These are phyloP conservation scores for Xylaria grammica DNA, from an alignment of 495 filamentous ascomycete species.

Conservation along the genomic window DNA sequence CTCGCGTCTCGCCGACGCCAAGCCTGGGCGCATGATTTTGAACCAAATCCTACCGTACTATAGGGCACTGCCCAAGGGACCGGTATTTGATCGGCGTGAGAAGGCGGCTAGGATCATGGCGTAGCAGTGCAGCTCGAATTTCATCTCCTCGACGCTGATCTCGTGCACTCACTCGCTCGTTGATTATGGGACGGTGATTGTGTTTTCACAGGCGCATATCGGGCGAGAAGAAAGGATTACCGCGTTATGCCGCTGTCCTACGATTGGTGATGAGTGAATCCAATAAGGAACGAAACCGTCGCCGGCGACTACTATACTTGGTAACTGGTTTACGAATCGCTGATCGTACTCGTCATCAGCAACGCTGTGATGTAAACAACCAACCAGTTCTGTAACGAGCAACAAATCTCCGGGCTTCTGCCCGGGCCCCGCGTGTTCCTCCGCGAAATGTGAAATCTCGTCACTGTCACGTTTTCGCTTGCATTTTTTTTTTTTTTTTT, in stretches of 20 bases:
- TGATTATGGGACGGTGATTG: constrained; percentile 9
- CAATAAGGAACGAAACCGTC: background rate
- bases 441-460: constrained; percentile 10
- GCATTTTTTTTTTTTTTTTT: background rate
- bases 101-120: constrained; percentile 3
- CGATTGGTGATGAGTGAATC: background rate
- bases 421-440: background rate
- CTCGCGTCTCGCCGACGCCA: constrained; percentile 18
- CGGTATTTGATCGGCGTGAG: constrained; percentile 20
- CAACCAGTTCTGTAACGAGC: background rate
- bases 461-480: constrained; percentile 5
- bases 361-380: background rate
- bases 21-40: constrained; percentile 2
- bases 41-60: background rate
- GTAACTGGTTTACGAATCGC: background rate
- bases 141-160: constrained; percentile 15
- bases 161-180: background rate
- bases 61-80: background rate
- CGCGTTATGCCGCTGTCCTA: constrained; percentile 12
- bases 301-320: background rate
- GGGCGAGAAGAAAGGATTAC: constrained; percentile 2
- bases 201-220: background rate
- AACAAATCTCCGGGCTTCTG: background rate
- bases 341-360: constrained; percentile 6
- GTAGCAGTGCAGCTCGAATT: constrained; percentile 15